A percentile compares a stretch with the other conserved stretches of the same genome.
Conservation (phyloP, 345 rosid genomes). For the Salix caprea region DNA sequence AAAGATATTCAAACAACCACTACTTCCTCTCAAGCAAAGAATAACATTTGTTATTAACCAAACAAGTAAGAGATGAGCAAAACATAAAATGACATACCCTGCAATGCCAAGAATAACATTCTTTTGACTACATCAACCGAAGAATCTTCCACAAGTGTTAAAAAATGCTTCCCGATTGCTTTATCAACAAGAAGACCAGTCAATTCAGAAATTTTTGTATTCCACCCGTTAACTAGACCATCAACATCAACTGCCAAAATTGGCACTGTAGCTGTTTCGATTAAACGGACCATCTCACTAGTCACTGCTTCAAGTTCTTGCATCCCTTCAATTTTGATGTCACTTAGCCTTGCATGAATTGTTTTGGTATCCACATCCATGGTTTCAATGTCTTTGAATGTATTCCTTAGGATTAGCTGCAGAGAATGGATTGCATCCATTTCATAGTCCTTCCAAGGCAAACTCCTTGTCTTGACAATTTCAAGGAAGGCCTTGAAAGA, state of each 20-base stretch:
- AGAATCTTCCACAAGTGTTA: conserved; percentile 80
- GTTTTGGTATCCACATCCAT: conserved; percentile 39
- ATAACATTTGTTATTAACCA: too few species aligned
- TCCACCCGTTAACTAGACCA: conserved; percentile 93
- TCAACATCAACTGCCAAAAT: conserved; percentile 85
- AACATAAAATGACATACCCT: conserved; percentile 45
- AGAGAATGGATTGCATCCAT: conserved; percentile 97
- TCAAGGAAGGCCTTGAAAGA: conserved; percentile 94
- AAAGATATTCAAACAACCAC: too few species aligned
- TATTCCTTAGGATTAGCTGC: conserved; percentile 87
- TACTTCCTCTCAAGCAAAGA: not conserved
- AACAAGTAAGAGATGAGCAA: too few species aligned
- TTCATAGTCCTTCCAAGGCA: conserved; percentile 94
- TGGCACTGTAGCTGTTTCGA: conserved; percentile 90
- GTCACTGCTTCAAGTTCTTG: conserved; percentile 95
- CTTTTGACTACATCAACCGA: conserved; percentile 53
- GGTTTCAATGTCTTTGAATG: conserved; percentile 54
- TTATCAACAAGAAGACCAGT: conserved; percentile 76
- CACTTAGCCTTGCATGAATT: conserved; percentile 61
- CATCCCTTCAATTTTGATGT: conserved; percentile 74
- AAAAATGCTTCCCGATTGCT: conserved; percentile 82
- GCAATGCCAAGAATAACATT: conserved; percentile 70
- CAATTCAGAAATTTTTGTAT: conserved; percentile 78
- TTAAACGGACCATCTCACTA: conserved; percentile 87
- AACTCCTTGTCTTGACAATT: conserved; percentile 77